Evolutionary conservation across 345 rosid genomes (phyloP).

Genomic region (Theobroma cacao): DNA sequence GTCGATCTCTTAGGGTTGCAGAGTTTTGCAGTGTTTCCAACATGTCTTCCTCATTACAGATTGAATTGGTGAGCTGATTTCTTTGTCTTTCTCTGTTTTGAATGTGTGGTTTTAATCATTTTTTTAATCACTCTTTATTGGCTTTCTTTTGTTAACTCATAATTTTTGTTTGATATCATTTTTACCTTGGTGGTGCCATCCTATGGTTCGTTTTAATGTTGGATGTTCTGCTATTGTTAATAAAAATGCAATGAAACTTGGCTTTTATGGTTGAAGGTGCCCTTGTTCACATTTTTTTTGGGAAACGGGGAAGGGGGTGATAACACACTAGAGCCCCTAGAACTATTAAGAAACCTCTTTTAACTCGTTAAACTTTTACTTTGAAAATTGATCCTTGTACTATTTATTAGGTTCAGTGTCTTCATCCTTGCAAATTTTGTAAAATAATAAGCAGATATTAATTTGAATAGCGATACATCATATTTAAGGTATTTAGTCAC

Average conservation of each 20-base stretch:
- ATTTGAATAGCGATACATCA: not conserved
- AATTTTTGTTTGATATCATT: not conserved
- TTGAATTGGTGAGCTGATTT: conserved; percentile 68
- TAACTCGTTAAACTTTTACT: no score
- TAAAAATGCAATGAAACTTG: not conserved
- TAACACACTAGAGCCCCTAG: not conserved
- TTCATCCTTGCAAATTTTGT: not conserved
- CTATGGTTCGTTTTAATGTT: not conserved
- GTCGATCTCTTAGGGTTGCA: conserved; percentile 77
- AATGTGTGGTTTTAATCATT: not conserved
- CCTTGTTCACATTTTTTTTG: not conserved
- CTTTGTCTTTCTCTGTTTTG: not conserved
- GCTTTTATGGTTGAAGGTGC: not conserved
- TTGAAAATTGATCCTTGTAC: no score
- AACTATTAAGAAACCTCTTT: no score
- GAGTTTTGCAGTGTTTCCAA: conserved; percentile 88
- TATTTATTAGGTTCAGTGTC: not conserved
- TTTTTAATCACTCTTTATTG: not conserved
- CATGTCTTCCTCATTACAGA: conserved; percentile 79
- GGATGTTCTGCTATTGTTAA: not conserved
- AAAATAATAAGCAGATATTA: not conserved
- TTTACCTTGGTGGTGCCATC: not conserved
- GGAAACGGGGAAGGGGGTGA: not conserved
- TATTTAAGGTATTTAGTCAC: not conserved
- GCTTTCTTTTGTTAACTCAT: not conserved